Percentiles rank a stretch among this genome's conserved stretches.
These are phyloP conservation scores for Penicillium paxilli DNA, from an alignment of 495 filamentous ascomycete species.

Conservation along the genomic window DNA sequence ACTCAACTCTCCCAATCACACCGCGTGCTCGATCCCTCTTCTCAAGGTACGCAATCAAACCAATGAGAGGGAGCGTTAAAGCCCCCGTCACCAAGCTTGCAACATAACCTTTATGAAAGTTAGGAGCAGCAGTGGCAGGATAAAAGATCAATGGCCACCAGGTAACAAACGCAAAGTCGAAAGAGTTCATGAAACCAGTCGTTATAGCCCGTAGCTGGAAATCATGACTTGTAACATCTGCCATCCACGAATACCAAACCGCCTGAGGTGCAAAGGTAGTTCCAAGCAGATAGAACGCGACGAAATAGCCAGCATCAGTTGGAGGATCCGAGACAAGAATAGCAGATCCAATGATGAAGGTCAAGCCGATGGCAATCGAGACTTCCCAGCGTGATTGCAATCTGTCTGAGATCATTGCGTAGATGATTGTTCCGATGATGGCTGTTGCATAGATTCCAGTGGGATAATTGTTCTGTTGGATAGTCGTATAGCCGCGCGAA, in stretches of 20 bases:
- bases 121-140: slow-evolving; percentile 32
- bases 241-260: slow-evolving; percentile 41
- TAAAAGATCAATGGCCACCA: slow-evolving; percentile 42
- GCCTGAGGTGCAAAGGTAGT: slow-evolving; percentile 38
- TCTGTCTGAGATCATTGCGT: slow-evolving; percentile 37
- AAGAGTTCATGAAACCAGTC: slow-evolving; percentile 40
- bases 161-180: slow-evolving; percentile 37
- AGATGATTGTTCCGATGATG: slow-evolving; percentile 30
- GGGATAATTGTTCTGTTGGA: slow-evolving; percentile 39
- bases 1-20: slow-evolving; percentile 18
- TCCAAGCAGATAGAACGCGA: slow-evolving; percentile 35
- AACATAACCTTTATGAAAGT: slow-evolving; percentile 35
- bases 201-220: slow-evolving; percentile 35
- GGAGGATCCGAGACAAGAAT: slow-evolving; percentile 28
- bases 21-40: slow-evolving; percentile 28
- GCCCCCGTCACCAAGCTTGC: slow-evolving; percentile 34
- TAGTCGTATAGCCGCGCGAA: slow-evolving; percentile 30
- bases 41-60: slow-evolving; percentile 29
- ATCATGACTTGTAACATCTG: slow-evolving; percentile 34
- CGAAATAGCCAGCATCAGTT: slow-evolving; percentile 28
- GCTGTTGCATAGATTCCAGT: slow-evolving; percentile 33
- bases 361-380: slow-evolving; percentile 32
- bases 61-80: slow-evolving; percentile 31
- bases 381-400: slow-evolving; percentile 36
- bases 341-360: slow-evolving; percentile 32